These are phyloP conservation scores for Asclepias syriaca DNA, from an alignment of 257 asterid species.

Conservation along the genomic window DNA sequence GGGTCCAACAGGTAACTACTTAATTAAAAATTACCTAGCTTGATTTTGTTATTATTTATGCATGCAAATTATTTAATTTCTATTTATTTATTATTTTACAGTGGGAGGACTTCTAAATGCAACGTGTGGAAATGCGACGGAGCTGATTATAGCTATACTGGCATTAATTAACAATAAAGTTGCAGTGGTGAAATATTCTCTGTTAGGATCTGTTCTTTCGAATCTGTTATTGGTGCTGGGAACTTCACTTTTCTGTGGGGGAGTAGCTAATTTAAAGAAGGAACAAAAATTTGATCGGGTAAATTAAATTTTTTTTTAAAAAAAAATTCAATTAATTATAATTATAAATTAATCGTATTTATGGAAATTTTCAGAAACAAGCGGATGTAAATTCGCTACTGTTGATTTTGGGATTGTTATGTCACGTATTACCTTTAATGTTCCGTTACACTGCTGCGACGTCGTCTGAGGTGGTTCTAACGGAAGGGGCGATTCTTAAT, in stretches of 20 bases:
- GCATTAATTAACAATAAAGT: constrained; percentile 69
- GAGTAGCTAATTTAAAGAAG: constrained; percentile 53
- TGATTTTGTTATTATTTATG: too few relatives aligned
- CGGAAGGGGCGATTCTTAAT: constrained; percentile 29
- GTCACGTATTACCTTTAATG: constrained; percentile 67
- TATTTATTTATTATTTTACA: constrained; percentile 17
- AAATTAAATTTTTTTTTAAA: neutral
- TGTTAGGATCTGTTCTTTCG: constrained; percentile 81
- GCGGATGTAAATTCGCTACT: constrained; percentile 73
- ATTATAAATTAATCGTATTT: too few relatives aligned
- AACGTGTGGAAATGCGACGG: constrained; percentile 96
- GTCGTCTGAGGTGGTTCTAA: constrained; percentile 21
- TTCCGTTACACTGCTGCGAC: constrained; percentile 38
- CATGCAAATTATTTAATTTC: too few relatives aligned
- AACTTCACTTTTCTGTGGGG: constrained; percentile 89
- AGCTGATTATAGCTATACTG: constrained; percentile 72
- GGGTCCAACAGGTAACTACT: constrained; percentile 77
- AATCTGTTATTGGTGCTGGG: constrained; percentile 96
- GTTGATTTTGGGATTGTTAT: constrained; percentile 61
- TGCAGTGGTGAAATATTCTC: constrained; percentile 74
- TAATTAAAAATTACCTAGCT: too few relatives aligned
- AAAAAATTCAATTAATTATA: too few relatives aligned
- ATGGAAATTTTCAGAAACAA: constrained; percentile 48
- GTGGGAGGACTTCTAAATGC: constrained; percentile 98
- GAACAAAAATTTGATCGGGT: constrained; percentile 75